These are phyloP conservation scores for Cenococcum geophilum DNA, from an alignment of 495 filamentous ascomycete species.

Conservation along the genomic window DNA sequence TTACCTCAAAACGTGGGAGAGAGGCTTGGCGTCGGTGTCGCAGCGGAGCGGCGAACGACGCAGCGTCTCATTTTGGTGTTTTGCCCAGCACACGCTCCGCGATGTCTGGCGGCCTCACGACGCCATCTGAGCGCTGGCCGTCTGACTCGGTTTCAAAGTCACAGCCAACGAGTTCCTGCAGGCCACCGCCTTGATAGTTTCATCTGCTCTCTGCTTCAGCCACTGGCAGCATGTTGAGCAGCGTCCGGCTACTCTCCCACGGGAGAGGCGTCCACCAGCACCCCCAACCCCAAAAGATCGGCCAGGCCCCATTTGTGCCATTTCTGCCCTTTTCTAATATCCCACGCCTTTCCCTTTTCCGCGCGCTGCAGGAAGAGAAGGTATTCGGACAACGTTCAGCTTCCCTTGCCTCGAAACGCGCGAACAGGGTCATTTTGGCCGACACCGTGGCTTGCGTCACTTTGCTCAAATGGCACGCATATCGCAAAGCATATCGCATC, in stretches of 20 bases:
- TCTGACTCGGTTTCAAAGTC: slow-evolving; percentile 18
- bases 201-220: slow-evolving; percentile 13
- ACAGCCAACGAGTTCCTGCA: slow-evolving; percentile 22
- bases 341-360: neutral
- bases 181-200: slow-evolving; percentile 20
- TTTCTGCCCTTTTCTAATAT: neutral
- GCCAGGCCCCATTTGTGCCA: neutral
- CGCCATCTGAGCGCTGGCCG: neutral
- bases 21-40: neutral
- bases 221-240: slow-evolving; percentile 1
- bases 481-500: too few species aligned
- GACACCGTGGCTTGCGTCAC: neutral
- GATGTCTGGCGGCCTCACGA: neutral
- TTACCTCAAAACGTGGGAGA: slow-evolving; percentile 25
- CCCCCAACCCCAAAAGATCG: neutral
- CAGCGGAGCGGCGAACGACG: neutral
- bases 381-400: neutral
- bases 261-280: slow-evolving; percentile 19
- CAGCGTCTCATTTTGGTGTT: neutral
- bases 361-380: neutral
- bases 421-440: neutral
- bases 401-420: neutral
- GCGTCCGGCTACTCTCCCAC: slow-evolving; percentile 10
- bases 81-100: neutral
- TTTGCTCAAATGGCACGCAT: too few species aligned